Conservation (phyloP, 495 filamentous ascomycete genomes). For the Hyaloscypha finlandica region DNA sequence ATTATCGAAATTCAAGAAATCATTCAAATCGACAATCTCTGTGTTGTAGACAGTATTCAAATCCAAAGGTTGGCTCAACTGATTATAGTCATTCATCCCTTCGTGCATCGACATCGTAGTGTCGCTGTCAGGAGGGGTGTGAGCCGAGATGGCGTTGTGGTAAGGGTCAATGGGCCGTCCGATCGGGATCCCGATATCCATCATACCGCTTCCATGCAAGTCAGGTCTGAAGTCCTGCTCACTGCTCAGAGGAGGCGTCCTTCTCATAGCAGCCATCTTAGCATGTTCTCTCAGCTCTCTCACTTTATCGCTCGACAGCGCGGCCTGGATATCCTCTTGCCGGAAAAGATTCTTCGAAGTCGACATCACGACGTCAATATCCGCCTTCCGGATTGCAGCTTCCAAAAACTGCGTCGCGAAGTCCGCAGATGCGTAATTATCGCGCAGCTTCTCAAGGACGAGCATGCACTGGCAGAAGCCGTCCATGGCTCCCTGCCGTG, state of each 20-base stretch:
- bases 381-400: conserved; percentile 78
- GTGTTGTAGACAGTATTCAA: not conserved
- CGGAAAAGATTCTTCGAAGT: not conserved
- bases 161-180: not conserved
- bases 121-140: conserved; percentile 22
- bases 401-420: conserved; percentile 85
- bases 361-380: conserved; percentile 49
- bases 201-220: conserved; percentile 2
- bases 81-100: not conserved
- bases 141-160: conserved; percentile 16
- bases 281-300: conserved; percentile 7
- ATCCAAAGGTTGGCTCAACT: not conserved
- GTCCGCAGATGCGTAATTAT: conserved; percentile 85
- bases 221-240: not conserved
- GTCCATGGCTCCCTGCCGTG: conserved; percentile 65
- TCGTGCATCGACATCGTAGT: not conserved
- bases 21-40: conserved; percentile 23
- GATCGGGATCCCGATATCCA: conserved; percentile 15
- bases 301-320: conserved; percentile 8
- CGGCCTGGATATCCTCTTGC: conserved; percentile 6
- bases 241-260: conserved; percentile 15
- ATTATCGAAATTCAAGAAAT: conserved; percentile 31
- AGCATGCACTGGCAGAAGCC: conserved; percentile 86
- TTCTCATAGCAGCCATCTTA: not conserved
- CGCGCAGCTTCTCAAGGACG: conserved; percentile 76